A percentile compares a stretch with the other conserved stretches of the same genome.
phyloP scores from a whole-genome alignment of 495 filamentous ascomycete genomes.

The Schizothecium vesticola region DNA sequence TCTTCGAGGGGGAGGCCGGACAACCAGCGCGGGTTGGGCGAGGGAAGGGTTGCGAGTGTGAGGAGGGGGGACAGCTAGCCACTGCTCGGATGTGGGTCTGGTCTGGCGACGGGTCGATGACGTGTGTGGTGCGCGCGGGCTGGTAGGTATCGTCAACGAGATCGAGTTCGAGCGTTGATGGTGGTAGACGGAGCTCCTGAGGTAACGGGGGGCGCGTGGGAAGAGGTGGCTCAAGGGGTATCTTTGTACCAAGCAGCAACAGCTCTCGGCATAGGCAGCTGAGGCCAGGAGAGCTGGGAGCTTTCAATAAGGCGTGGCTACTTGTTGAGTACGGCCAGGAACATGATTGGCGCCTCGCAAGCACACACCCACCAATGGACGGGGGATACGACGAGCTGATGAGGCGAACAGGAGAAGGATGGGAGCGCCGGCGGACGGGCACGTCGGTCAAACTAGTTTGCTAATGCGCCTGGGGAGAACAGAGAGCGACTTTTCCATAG shows the following conservation, averaged over 20 bases:
- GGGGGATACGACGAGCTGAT: conserved; percentile 25
- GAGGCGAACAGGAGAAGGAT: conserved; percentile 26
- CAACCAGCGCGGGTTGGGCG: too few species aligned
- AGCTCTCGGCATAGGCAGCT: conserved; percentile 15
- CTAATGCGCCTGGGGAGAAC: conserved; percentile 29
- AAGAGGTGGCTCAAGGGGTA: conserved; percentile 12
- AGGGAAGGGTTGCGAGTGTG: neutral
- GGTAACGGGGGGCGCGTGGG: conserved; percentile 3
- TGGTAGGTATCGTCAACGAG: conserved; percentile 1
- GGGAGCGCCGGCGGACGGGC: conserved; percentile 36
- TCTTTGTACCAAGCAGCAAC: conserved; percentile 12
- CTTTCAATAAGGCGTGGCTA: conserved; percentile 31
- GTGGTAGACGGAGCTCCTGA: neutral
- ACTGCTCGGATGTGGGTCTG: neutral
- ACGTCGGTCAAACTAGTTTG: conserved; percentile 36
- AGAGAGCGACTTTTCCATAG: conserved; percentile 35
- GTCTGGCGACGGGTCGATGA: neutral
- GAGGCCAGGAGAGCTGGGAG: conserved; percentile 12
- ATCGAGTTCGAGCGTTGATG: neutral
- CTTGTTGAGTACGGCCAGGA: conserved; percentile 27
- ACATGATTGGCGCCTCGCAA: conserved; percentile 40
- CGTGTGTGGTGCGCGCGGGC: neutral
- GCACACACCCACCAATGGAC: conserved; percentile 36
- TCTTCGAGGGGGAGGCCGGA: neutral
- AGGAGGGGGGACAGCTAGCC: neutral